Evolutionary conservation across 441 rosid species (phyloP).

Genomic region (Arabidopsis lyrata): DNA sequence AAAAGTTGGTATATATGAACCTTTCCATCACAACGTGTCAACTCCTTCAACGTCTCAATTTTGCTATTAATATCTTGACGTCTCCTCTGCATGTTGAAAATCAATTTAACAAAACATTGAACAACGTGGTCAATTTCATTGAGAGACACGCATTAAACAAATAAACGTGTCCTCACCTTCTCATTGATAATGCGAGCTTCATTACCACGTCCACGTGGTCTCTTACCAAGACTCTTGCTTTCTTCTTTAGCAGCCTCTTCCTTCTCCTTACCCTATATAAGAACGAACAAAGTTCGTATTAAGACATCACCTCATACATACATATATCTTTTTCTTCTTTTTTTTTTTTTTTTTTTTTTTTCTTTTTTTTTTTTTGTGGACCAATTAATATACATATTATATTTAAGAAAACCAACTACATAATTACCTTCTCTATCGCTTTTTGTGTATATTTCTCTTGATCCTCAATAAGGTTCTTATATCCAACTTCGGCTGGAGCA

Average conservation of each 20-base stretch:
- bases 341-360: too few relatives aligned
- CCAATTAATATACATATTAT: neutral
- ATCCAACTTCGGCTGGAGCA: neutral
- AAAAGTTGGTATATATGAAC: neutral
- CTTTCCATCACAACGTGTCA: constrained; percentile 16
- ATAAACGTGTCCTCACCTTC: constrained; percentile 17
- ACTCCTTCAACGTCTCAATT: constrained; percentile 3
- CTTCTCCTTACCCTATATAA: neutral
- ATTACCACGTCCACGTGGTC: constrained; percentile 25
- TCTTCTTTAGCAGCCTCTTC: neutral
- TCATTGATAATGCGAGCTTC: constrained; percentile 4
- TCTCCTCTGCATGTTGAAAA: constrained; percentile 21
- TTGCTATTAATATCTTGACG: constrained; percentile 6
- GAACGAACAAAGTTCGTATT: neutral
- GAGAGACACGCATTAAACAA: neutral
- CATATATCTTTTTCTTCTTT: neutral
- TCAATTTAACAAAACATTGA: neutral
- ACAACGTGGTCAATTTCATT: neutral
- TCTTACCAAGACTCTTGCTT: constrained; percentile 20
- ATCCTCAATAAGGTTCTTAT: neutral
- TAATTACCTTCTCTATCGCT: constrained; percentile 10
- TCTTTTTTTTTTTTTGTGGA: too few relatives aligned
- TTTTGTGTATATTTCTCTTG: neutral
- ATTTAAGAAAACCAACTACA: neutral
- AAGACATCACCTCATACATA: neutral